Percentiles rank a stretch among this genome's conserved stretches.
Evolutionary conservation across 2,329 filamentous ascomycete genomes (phyloP).

Genomic region (Chaetomium sp.): DNA sequence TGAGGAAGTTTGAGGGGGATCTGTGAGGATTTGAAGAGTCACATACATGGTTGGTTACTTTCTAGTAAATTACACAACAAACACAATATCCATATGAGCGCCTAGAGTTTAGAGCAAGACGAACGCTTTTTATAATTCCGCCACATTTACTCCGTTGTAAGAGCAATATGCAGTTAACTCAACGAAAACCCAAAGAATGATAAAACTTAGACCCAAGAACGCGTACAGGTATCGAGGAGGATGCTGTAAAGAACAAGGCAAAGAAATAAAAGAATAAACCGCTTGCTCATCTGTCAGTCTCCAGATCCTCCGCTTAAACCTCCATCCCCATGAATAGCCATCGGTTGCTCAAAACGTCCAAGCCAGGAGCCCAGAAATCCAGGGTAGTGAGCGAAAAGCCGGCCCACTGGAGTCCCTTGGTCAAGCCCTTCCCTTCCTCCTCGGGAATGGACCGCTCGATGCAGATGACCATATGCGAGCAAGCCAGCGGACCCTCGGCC

Average conservation of each 20-base stretch:
- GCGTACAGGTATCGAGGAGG: too few species aligned
- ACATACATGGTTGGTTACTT: too few species aligned
- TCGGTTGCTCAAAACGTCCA: constrained; percentile 62
- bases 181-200: too few species aligned
- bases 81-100: too few species aligned
- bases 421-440: constrained; percentile 58
- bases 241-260: too few species aligned
- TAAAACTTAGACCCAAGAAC: too few species aligned
- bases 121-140: too few species aligned
- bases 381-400: constrained; percentile 80
- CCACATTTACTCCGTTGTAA: too few species aligned
- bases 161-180: too few species aligned
- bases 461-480: constrained; percentile 71
- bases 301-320: constrained; percentile 42
- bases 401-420: constrained; percentile 86
- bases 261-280: too few species aligned
- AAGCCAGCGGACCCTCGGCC: constrained; percentile 68
- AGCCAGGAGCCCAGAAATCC: constrained; percentile 61
- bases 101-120: too few species aligned
- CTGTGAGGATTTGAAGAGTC: constrained; percentile 20
- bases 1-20: constrained; percentile 69
- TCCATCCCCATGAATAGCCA: constrained; percentile 92
- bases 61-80: too few species aligned
- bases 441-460: constrained; percentile 64
- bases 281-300: neutral